These are phyloP conservation scores for Amanita thiersii DNA, from an alignment of 768 basidiomycete genomes.

Conservation along the genomic window DNA sequence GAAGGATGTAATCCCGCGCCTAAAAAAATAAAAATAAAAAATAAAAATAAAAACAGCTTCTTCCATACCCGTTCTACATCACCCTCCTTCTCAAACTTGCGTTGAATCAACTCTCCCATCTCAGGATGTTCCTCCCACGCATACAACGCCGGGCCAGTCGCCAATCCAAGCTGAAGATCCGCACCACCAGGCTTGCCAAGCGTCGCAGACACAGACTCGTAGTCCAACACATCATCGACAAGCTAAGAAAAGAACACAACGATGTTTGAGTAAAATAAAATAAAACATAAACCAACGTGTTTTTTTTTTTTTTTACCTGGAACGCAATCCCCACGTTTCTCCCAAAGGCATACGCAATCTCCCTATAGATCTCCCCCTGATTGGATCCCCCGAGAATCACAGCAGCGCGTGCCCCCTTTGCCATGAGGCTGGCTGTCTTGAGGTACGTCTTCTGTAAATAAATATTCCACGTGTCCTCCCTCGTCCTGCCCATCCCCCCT, in stretches of 20 bases:
- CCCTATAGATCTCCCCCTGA: conserved; percentile 84
- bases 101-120: conserved; percentile 76
- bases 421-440: conserved; percentile 91
- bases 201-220: conserved; percentile 63
- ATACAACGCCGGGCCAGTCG: conserved; percentile 90
- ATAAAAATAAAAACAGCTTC: neutral
- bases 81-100: conserved; percentile 74
- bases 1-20: conserved; percentile 69
- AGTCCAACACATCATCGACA: conserved; percentile 93
- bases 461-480: conserved; percentile 54
- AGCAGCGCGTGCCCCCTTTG: conserved; percentile 80
- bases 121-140: conserved; percentile 93
- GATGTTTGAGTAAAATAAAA: neutral
- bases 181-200: conserved; percentile 92
- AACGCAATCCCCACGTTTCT: conserved; percentile 92
- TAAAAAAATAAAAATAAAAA: conserved; percentile 19
- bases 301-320: conserved; percentile 54
- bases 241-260: conserved; percentile 50
- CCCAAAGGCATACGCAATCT: conserved; percentile 95
- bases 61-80: conserved; percentile 73
- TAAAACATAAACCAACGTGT: neutral
- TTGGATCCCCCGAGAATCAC: conserved; percentile 82
- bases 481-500: conserved; percentile 11
- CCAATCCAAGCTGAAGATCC: conserved; percentile 74
- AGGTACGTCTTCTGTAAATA: conserved; percentile 93